Conservation (phyloP, 1,284 basidiomycete species). For the Hortiboletus rubellus region DNA sequence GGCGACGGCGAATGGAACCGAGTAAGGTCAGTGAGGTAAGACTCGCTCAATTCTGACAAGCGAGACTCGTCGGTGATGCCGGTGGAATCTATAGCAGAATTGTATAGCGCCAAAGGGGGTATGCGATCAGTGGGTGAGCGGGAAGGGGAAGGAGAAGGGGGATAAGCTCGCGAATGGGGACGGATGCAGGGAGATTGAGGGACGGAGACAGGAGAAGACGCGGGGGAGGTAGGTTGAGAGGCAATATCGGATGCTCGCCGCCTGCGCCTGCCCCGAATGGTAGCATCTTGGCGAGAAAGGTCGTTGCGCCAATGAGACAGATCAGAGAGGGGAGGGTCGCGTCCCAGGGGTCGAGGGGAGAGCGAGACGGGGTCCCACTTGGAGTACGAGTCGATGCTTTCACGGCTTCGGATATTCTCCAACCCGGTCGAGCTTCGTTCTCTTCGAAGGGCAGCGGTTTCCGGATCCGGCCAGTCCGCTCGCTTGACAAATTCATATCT, state of each 20-base stretch:
- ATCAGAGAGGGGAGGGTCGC: constrained; percentile 45
- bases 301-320: constrained; percentile 53
- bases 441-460: constrained; percentile 62
- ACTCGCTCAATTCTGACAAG: constrained; percentile 7
- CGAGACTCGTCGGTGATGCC: background rate
- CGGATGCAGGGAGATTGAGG: constrained; percentile 39
- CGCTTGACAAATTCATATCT: constrained; percentile 79
- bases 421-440: constrained; percentile 62
- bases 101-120: constrained; percentile 34
- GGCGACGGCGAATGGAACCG: constrained; percentile 34
- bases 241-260: constrained; percentile 47
- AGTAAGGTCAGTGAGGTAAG: constrained; percentile 6
- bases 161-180: constrained; percentile 44
- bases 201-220: constrained; percentile 18
- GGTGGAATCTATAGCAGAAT: constrained; percentile 10
- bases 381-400: constrained; percentile 39
- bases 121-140: constrained; percentile 42
- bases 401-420: constrained; percentile 54
- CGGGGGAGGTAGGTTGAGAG: constrained; percentile 21
- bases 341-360: constrained; percentile 37
- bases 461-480: constrained; percentile 78
- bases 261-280: constrained; percentile 57
- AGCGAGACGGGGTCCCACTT: constrained; percentile 37
- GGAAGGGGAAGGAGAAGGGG: constrained; percentile 53
- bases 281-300: constrained; percentile 41